Conservation (phyloP, 73 alveolate species). For the Paramecium primaurelia region DNA sequence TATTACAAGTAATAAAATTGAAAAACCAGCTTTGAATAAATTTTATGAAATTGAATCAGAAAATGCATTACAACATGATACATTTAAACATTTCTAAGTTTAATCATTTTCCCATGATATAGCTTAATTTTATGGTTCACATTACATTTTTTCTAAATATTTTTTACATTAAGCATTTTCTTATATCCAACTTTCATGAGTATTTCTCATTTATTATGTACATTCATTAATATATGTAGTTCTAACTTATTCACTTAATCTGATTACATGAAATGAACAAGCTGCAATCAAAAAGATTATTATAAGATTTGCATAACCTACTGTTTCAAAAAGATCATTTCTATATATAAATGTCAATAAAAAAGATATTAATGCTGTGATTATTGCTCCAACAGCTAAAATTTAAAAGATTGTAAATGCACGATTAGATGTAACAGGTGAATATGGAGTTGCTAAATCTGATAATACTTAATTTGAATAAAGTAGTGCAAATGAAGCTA, state of each 20-base stretch:
- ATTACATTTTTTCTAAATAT: neutral
- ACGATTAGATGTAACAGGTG: neutral
- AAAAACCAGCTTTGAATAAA: neutral
- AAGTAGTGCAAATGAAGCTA: neutral
- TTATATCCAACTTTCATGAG: neutral
- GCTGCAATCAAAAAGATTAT: neutral
- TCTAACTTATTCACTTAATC: neutral
- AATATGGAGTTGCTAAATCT: neutral
- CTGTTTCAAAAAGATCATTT: neutral
- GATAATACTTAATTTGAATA: neutral
- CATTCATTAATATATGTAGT: neutral
- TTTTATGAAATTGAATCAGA: neutral
- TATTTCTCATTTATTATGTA: neutral
- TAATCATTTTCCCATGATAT: neutral
- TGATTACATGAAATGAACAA: neutral
- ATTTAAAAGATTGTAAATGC: neutral
- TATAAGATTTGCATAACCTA: neutral
- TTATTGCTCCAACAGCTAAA: neutral
- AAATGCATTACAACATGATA: conserved; percentile 19
- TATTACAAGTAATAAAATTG: neutral
- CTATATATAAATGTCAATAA: neutral
- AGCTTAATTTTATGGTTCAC: neutral
- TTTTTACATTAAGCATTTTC: neutral
- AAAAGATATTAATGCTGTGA: neutral
- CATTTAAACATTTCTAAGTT: neutral